Conservation (phyloP, 163 green algal genomes). For the Chloromonas sp. region DNA sequence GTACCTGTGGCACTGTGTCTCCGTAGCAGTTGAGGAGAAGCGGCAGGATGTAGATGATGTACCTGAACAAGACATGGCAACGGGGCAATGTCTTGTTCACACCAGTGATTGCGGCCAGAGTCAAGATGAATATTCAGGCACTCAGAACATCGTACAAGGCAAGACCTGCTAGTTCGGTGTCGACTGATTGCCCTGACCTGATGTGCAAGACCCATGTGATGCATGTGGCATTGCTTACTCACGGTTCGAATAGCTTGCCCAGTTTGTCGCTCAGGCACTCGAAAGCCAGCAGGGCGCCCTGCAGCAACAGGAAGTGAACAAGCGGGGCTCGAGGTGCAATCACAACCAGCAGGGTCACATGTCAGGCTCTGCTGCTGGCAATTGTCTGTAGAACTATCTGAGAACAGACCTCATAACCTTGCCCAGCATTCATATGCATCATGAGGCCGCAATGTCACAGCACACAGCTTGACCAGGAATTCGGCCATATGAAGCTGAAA, state of each 20-base stretch:
- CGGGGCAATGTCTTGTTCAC: background rate
- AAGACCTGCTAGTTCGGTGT: no score
- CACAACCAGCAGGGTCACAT: no score
- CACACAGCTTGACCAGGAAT: background rate
- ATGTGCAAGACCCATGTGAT: background rate
- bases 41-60: constrained; percentile 91
- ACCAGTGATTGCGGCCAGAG: no score
- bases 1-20: constrained; percentile 59
- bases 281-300: constrained; percentile 85
- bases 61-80: constrained; percentile 32
- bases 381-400: no score
- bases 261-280: constrained; percentile 88
- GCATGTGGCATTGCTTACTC: background rate
- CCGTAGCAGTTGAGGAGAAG: constrained; percentile 87
- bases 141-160: no score
- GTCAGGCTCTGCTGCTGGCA: no score
- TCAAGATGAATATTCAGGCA: no score
- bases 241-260: constrained; percentile 94
- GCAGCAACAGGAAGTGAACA: background rate
- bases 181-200: no score
- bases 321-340: no score
- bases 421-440: background rate
- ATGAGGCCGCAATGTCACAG: background rate
- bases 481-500: no score
- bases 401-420: no score